Conservation (phyloP, 768 basidiomycete genomes). For the Fomitopsis serialis region DNA sequence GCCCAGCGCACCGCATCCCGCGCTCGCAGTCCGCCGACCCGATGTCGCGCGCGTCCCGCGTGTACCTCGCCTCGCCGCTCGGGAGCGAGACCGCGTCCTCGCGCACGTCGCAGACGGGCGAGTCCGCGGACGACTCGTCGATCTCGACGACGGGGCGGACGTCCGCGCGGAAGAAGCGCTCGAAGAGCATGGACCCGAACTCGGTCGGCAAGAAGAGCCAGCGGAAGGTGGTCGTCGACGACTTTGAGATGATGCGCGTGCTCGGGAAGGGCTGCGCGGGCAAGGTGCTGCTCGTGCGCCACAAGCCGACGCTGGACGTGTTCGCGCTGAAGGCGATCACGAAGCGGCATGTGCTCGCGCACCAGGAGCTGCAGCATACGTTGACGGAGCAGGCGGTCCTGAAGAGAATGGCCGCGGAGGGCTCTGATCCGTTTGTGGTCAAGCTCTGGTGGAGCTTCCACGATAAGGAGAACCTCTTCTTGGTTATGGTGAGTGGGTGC, state of each 20-base stretch:
- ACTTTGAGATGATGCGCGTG: slow-evolving; percentile 97
- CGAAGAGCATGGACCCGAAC: slow-evolving; percentile 42
- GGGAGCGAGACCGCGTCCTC: slow-evolving; percentile 38
- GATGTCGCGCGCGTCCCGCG: slow-evolving; percentile 56
- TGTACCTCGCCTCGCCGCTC: slow-evolving; percentile 48
- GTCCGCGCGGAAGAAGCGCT: slow-evolving; percentile 48
- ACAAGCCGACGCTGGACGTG: slow-evolving; percentile 64
- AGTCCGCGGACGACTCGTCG: slow-evolving; percentile 58
- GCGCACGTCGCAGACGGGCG: slow-evolving; percentile 26
- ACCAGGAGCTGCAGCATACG: slow-evolving; percentile 95
- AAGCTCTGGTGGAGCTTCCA: slow-evolving; percentile 98
- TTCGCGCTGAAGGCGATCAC: slow-evolving; percentile 98
- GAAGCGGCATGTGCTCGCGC: slow-evolving; percentile 93
- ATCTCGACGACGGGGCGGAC: slow-evolving; percentile 48
- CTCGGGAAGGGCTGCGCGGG: slow-evolving; percentile 97
- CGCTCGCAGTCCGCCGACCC: slow-evolving; percentile 84
- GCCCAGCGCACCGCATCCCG: slow-evolving; percentile 43
- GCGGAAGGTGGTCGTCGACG: slow-evolving; percentile 76
- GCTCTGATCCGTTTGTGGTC: slow-evolving; percentile 90
- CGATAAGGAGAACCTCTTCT: slow-evolving; percentile 93
- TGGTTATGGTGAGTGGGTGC: slow-evolving; percentile 70
- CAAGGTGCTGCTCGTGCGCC: slow-evolving; percentile 87
- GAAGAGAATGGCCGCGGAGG: slow-evolving; percentile 87
- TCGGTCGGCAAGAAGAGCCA: slow-evolving; percentile 49
- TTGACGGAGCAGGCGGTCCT: slow-evolving; percentile 94